Evolutionary conservation across 2,329 filamentous ascomycete species (phyloP).

Genomic region (Tolypocladium tropicale): DNA sequence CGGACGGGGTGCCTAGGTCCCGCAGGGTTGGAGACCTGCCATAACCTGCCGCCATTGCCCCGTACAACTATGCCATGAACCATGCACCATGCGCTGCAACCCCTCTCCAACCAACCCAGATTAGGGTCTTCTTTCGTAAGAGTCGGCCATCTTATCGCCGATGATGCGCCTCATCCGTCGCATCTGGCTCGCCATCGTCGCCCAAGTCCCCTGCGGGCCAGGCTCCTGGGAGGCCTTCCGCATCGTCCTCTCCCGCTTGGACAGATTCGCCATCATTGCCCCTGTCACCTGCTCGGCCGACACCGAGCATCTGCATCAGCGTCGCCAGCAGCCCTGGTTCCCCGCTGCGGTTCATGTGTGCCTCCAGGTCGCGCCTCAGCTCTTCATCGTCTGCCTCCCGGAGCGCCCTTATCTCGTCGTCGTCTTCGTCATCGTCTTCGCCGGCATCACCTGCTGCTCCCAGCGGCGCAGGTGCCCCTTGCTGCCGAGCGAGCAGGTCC

Average conservation of each 20-base stretch:
- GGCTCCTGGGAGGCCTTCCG: conserved; percentile 17
- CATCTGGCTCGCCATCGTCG: background rate
- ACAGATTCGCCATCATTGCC: conserved; percentile 4
- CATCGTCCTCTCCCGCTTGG: conserved; percentile 4
- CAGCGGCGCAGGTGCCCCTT: conserved; percentile 5
- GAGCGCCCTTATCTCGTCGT: conserved; percentile 15
- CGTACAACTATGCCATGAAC: background rate
- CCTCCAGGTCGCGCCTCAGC: conserved; percentile 19
- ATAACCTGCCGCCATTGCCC: too few species aligned
- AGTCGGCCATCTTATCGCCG: background rate
- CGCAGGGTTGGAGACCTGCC: background rate
- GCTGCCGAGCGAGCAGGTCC: conserved; percentile 15
- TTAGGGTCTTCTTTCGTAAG: background rate
- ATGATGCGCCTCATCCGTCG: background rate
- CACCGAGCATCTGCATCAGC: conserved; percentile 15
- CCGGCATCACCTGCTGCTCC: background rate
- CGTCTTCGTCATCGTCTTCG: conserved; percentile 12
- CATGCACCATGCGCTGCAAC: background rate
- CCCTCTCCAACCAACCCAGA: background rate
- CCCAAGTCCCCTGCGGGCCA: conserved; percentile 21
- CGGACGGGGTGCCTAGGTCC: background rate
- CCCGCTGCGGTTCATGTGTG: conserved; percentile 13
- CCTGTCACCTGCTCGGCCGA: conserved; percentile 6
- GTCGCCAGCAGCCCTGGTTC: conserved; percentile 16
- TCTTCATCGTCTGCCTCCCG: conserved; percentile 18